Evolutionary conservation across 2,329 filamentous ascomycete species (phyloP).

Genomic region (Helminthosporium solani): DNA sequence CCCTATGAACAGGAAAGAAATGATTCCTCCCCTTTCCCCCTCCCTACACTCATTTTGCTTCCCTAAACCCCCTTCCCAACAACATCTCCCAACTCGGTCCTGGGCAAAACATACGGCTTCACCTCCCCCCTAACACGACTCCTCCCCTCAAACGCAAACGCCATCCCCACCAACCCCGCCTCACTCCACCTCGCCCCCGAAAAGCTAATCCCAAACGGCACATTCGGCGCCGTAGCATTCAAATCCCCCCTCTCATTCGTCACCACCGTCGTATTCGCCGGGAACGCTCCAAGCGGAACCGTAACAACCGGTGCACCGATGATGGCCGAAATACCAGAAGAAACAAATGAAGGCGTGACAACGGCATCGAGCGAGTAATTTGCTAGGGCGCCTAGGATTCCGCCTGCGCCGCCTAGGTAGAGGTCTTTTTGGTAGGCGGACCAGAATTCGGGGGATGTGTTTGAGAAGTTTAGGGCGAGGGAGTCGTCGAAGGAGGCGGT

Average conservation of each 20-base stretch:
- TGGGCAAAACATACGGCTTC: constrained; percentile 52
- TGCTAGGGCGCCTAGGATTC: constrained; percentile 60
- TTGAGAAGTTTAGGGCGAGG: constrained; percentile 56
- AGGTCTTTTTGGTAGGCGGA: constrained; percentile 55
- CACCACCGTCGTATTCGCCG: constrained; percentile 49
- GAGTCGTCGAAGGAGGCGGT: constrained; percentile 58
- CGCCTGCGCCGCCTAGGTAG: constrained; percentile 58
- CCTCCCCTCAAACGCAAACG: constrained; percentile 68
- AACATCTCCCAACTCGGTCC: constrained; percentile 50
- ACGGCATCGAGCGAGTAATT: constrained; percentile 62
- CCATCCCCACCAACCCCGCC: constrained; percentile 61
- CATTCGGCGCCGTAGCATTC: constrained; percentile 54
- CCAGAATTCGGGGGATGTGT: constrained; percentile 60
- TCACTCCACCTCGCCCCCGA: constrained; percentile 63
- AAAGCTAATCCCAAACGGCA: constrained; percentile 64
- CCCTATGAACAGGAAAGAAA: too few species aligned
- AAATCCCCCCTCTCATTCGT: constrained; percentile 53
- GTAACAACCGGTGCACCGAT: constrained; percentile 63
- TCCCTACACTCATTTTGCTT: too few species aligned
- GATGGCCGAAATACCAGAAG: constrained; percentile 53
- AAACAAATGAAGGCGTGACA: constrained; percentile 57
- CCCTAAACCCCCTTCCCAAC: constrained; percentile 17
- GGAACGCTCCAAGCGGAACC: constrained; percentile 62
- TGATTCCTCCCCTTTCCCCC: background rate
- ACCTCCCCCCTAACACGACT: constrained; percentile 52